Base-by-base conservation (phyloP, 148 eudicot species). In the Gaultheria prostrata region DNA sequence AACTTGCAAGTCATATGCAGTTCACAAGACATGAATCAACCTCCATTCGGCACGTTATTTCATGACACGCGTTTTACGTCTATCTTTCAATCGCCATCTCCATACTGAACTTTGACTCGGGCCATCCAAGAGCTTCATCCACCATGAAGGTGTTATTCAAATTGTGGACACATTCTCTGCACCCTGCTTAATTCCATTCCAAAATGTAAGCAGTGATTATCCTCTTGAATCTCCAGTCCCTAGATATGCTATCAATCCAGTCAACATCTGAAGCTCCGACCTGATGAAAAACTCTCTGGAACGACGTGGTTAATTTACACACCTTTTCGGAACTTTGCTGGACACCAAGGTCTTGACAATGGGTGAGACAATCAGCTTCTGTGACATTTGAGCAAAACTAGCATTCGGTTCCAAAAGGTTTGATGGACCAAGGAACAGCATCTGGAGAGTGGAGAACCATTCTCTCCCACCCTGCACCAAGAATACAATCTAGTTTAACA, bases 381-480 rank as follows among this genome's bases (percentile, higher is more conserved):
- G 95, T 33, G 99, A 97, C 98, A 97, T 95, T 77, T 95, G 98
- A 80, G 92, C 89, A 83, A 97, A 97, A 90, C 93, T 90, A 79
- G 98, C 92, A 18, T 95, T 92, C 56, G 99, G 99, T 82, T 97
- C 99, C 86, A 97, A 85, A 81, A 97, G 90, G 88, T 97, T 95
- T 54, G 98, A 95, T 17, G 99, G 99, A 57, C 99, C 99, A 63
- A 97, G 95, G 84, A 97, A 97, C 88, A 97, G 87, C 74, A 97
- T 97, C 85, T n/a, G n/a, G n/a, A n/a, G n/a, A n/a, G n/a, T 97
- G 99, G 57, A 97, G 98, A 85, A 97, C 99, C 99, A 97, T 97
- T 92, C 99, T 91, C 82, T 95, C 98, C 99, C 99, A 97, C 61
- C 99, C 99, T 97, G 92, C 82, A 79, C 57, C 77, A 79, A n/a